Evolutionary conservation across 495 filamentous ascomycete genomes (phyloP), one percentile per base, ranked within the genome.

Genomic region (Cercophora scortea): DNA sequence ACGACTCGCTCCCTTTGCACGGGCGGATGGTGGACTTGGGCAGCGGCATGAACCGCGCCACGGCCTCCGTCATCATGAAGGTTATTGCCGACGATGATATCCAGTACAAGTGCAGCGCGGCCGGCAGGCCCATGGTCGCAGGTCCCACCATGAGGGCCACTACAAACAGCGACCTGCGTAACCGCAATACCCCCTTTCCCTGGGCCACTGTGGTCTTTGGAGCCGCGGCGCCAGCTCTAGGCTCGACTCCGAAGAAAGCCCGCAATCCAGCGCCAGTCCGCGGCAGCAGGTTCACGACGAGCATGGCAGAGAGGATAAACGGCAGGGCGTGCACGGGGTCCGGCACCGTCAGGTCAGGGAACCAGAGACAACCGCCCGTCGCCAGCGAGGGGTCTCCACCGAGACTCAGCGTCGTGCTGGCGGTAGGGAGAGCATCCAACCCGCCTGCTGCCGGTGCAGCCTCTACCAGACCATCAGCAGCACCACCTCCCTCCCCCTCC

Each of bases 361-460:
- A 91, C 89, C 90, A 97, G 7, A 89, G 72, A 4, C 79, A 79
- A 10, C 91, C 91, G 55, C 89, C 91, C 2, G 67, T 89, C 81
- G 43, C 79, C 47, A 60, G 46, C 6, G 54, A 42, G 7, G 16
- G 11, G 15, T 64, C 61, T 7, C 44, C 36, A 13, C 36, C 36
- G 9, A 11, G 10, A 13, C 9, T 11, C 3, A 38, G 36, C 10
- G 36, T 38, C 9, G 36, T 11, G 36, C 13, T 38, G 9, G 36
- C 8, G 9, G 36, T 38, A 25, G 25, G 25, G 25, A 25, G 25
- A 25, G 5, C 5, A 25, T 25, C 25, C 25, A n/a, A n/a, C n/a
- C n/a, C n/a, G n/a, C n/a, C n/a, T n/a, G n/a, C n/a, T n/a, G 25
- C 5, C 25, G 25, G 25, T 25, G 25, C 25, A 25, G 25, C 25